These are phyloP conservation scores for Aspergillus olivimuriae DNA, from an alignment of 495 filamentous ascomycete species.

Conservation along the genomic window DNA sequence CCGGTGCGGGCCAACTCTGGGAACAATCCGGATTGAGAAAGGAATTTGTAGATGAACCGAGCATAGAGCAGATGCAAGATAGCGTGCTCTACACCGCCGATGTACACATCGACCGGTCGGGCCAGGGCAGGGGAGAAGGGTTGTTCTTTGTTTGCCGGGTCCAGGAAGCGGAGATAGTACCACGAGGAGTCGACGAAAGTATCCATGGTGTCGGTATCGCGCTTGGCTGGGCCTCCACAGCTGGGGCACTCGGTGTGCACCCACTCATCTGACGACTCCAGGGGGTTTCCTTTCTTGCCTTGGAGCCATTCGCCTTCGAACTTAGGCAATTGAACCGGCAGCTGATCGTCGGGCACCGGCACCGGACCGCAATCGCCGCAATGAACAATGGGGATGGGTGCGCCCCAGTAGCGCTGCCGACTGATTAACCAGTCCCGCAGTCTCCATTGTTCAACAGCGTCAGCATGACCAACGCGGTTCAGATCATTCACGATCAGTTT, in stretches of 20 bases:
- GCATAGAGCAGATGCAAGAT: slow-evolving; percentile 90
- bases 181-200: slow-evolving; percentile 92
- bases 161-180: slow-evolving; percentile 80
- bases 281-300: slow-evolving; percentile 68
- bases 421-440: slow-evolving; percentile 85
- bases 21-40: slow-evolving; percentile 52
- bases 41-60: slow-evolving; percentile 84
- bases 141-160: slow-evolving; percentile 53
- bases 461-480: slow-evolving; percentile 41
- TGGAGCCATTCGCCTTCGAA: slow-evolving; percentile 60
- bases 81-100: slow-evolving; percentile 85
- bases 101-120: slow-evolving; percentile 75
- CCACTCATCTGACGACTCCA: slow-evolving; percentile 67
- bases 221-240: slow-evolving; percentile 61
- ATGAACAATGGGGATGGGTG: slow-evolving; percentile 85
- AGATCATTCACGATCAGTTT: slow-evolving; percentile 56
- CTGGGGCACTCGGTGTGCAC: slow-evolving; percentile 68
- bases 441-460: slow-evolving; percentile 62
- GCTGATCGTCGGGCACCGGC: slow-evolving; percentile 66
- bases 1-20: slow-evolving; percentile 35
- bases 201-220: slow-evolving; percentile 94
- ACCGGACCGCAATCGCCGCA: slow-evolving; percentile 71
- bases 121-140: slow-evolving; percentile 56
- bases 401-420: slow-evolving; percentile 84
- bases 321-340: slow-evolving; percentile 71